Base-by-base conservation (phyloP, 2,329 filamentous ascomycete genomes). In the Cladosporium halotolerans region DNA sequence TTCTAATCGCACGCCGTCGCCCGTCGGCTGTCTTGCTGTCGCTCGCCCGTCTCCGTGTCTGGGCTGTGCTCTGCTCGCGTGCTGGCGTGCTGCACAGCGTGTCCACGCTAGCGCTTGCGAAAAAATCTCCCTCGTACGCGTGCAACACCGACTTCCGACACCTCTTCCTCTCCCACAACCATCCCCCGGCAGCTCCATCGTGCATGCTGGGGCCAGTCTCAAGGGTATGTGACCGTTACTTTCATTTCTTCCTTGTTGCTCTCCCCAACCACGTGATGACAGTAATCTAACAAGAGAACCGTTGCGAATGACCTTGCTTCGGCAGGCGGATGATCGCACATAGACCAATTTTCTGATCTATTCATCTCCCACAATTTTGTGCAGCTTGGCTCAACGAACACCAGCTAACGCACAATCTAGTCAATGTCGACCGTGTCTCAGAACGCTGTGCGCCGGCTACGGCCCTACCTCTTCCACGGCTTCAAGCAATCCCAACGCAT, bases 291-390 rank as follows among this genome's bases (percentile, higher is more conserved):
- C 62, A 59, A 59, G 73, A 83, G 81, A 84, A 85, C 82, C 82
- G 82, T 82, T 84, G 82, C 81, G 80, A 79, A 79, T 82, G 80
- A 84, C 75, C 73, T 74, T 67, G 66, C 64, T 66, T 63, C 60
- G 54, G 60, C 70, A 68, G 71, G 72, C 72, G 40, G 70, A 74
- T 81, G 76, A 78, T 76, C 74, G 73, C 68, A 69, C 67, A 67
- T 62, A 63, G 66, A 66, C 61, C 60, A 58, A 61, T 57, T 47
- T 52, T 70, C 70, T 79, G 76, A 80, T 78, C 74, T 74, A 68
- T 78, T 71, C 69, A 71, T 70, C 74, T 14, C 23, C 14, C 36
- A 14, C 45, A 36, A 38, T 38, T 31, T 16, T 39, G 9, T 16
- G 36, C 38, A 40, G 10, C 19, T 34, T 32, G 31, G 34, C 38